Base-by-base conservation (phyloP, 345 rosid genomes). In the Camelina hispida region DNA sequence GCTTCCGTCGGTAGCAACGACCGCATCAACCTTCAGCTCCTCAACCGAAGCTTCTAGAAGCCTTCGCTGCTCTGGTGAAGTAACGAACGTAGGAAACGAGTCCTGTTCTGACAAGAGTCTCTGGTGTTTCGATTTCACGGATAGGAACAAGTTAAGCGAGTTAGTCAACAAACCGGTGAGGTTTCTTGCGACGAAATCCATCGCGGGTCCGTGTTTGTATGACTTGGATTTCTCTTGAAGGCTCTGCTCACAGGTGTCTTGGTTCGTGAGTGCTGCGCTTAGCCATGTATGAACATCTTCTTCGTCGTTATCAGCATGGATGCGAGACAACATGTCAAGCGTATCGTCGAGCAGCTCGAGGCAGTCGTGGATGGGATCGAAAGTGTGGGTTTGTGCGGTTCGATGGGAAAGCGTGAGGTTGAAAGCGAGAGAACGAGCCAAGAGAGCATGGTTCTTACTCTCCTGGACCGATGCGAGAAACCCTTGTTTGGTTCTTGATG, bases 201-300 rank as follows among this genome's bases (percentile, higher is more conserved):
- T 58, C 28, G 38, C 17, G 1, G 30, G 59, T 15, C 40, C 67
- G 28, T 72, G 53, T 54, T 20, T 25, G 20, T 64, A 4, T 3
- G 54, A 53, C 14, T 71, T 77, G 5, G 55, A 62, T 12, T 66
- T 55, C 18, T 71, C 73, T 73, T 63, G 75, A 20, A 87, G 82
- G 64, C 91, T 82, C 6, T 83, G 78, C 11, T 80, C 51, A 69
- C 88, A 87, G 2, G 88, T 87, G 4, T 81, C 80, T 80, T 85
- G 88, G 42, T 87, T 85, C 10, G 91, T 87, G 16, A 87, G 75
- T 2, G 87, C 71, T 13, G 91, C 87, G 35, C 85, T 85, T 34
- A 87, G 84, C 87, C 87, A 85, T 28, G 91, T 87, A 8, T 79
- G 85, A 22, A 85, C 80, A 62, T 87, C 87, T 32, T 78, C 69